Percentiles rank a stretch among this genome's conserved stretches.
These are phyloP conservation scores for Spathaspora arborariae DNA, from an alignment of 805 yeast genomes.

Conservation along the genomic window DNA sequence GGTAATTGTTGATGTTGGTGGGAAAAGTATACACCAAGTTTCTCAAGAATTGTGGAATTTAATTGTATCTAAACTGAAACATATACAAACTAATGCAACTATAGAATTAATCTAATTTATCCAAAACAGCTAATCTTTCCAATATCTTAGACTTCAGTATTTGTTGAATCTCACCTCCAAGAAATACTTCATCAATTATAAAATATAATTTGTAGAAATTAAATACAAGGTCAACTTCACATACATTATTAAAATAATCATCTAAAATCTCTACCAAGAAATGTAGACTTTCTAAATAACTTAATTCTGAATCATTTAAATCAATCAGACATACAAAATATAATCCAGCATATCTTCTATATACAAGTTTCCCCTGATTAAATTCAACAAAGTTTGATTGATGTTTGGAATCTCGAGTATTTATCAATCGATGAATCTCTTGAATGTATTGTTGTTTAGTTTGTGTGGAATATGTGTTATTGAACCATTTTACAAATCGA, in stretches of 20 bases:
- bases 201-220: constrained; percentile 82
- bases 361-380: constrained; percentile 60
- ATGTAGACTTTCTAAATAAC: constrained; percentile 80
- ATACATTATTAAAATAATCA: constrained; percentile 81
- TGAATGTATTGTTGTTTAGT: constrained; percentile 40
- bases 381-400: constrained; percentile 79
- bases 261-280: constrained; percentile 86
- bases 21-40: constrained; percentile 55
- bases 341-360: constrained; percentile 87
- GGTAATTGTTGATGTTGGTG: constrained; percentile 56
- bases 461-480: constrained; percentile 23
- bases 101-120: constrained; percentile 23
- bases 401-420: constrained; percentile 77
- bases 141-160: constrained; percentile 68
- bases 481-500: constrained; percentile 77
- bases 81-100: constrained; percentile 11
- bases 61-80: constrained; percentile 10
- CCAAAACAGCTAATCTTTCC: constrained; percentile 61
- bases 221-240: constrained; percentile 90
- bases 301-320: constrained; percentile 73
- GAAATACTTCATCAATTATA: constrained; percentile 79
- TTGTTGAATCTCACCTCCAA: constrained; percentile 90
- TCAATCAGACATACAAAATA: constrained; percentile 85
- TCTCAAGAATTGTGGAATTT: constrained; percentile 40
- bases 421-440: constrained; percentile 74